phyloP scores from a whole-genome alignment of 768 basidiomycete genomes.

The Rhizopogon vinicolor region DNA sequence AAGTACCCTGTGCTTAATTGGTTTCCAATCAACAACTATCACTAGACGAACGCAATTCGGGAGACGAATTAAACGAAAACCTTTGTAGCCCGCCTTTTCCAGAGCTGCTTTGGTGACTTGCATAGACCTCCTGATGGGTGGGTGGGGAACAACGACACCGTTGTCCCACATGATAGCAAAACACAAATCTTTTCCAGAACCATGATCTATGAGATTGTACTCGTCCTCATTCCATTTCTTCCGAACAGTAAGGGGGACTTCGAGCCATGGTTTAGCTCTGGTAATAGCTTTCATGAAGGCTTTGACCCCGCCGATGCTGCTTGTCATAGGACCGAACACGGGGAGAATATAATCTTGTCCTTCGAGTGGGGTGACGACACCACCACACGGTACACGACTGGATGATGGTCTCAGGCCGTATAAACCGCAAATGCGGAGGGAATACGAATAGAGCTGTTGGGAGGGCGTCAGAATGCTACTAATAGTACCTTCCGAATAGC shows the following conservation, averaged over 20 bases:
- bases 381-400: conserved; percentile 37
- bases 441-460: conserved; percentile 60
- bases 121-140: no score
- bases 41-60: no score
- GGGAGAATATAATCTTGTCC: conserved; percentile 73
- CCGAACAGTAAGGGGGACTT: conserved; percentile 53
- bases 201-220: conserved; percentile 56
- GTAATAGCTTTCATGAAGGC: conserved; percentile 62
- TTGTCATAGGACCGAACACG: conserved; percentile 69
- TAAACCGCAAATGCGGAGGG: conserved; percentile 63
- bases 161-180: no score
- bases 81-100: no score
- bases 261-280: conserved; percentile 56
- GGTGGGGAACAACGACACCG: no score
- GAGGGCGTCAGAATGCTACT: background rate
- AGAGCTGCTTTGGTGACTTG: no score
- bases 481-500: no score
- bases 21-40: no score
- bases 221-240: conserved; percentile 59
- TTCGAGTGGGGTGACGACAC: conserved; percentile 47
- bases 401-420: conserved; percentile 72
- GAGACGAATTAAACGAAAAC: no score
- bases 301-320: conserved; percentile 55
- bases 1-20: no score
- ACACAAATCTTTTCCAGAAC: conserved; percentile 36